Base-by-base conservation (phyloP, 345 rosid genomes). In the Lenwebbia sp. region DNA sequence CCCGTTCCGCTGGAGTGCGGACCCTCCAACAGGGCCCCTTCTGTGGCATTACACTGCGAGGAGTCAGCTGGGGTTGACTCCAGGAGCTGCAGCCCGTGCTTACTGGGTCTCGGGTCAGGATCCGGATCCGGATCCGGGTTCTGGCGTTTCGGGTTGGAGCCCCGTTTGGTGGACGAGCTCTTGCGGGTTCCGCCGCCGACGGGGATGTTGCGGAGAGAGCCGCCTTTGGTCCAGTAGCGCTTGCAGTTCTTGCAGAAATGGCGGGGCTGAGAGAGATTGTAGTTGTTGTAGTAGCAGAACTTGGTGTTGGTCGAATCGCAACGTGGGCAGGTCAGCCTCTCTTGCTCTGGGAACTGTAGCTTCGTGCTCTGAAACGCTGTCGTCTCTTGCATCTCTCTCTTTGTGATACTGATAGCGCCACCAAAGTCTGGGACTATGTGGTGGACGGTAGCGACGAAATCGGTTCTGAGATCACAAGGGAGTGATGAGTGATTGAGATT, bases 161-260 rank as follows among this genome's bases (percentile, higher is more conserved):
- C 83, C 50, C 97, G 96, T 60, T 93, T 94, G 56, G 86, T 53
- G 62, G 86, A 65, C 60, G 87, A 17, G 90, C 83, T 91, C 90
- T 95, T 96, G 74, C 98, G 96, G 89, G 89, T 91, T 62, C 95
- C 95, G 33, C 99, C 99, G 23, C 99, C 98, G 88, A 96, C 92
- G 33, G 98, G 99, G 88, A 96, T 96, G 89, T 96, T 96, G 85
- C 99, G 93, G 37, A 96, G 93, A 84, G 98, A 89, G 30, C 98
- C 99, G 15, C 99, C 99, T 92, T 94, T 96, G 82, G 99, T 96
- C 99, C 99, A 96, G 89, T 96, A 96, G 44, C 99, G 91, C 57
- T 96, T 92, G 89, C 98, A 96, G 91, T 88, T 90, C 92, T 96
- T 96, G 94, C 98, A 96, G 88, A 87, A 96, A 86, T 87, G 88